Evolutionary conservation across 495 filamentous ascomycete species (phyloP), one percentile per base, ranked within the genome.

Genomic region (Penicillium arizonense): DNA sequence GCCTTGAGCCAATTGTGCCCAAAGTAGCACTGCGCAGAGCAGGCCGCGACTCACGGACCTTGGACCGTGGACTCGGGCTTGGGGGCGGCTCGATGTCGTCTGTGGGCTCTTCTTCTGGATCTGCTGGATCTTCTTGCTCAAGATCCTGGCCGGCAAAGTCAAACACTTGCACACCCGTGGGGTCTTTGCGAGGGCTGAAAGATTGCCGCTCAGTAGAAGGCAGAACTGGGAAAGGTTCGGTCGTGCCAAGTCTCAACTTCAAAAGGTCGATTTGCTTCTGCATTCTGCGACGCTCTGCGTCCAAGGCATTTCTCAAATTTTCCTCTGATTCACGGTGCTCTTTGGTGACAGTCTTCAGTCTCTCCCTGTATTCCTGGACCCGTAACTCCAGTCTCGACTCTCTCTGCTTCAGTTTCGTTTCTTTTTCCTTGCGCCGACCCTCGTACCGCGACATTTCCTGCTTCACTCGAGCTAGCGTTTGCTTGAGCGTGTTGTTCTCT

Each of bases 381-480:
- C 71, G 73, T 14, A 66, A 64, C 47, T 79, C 78, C 24, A 76
- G 52, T 50, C 73, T 80, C 18, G 67, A 59, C 41, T 78, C 75
- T 46, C 75, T 70, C 44, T 77, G 65, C 55, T 79, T 78, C 30
- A 78, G 61, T 34, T 70, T 75, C n/a, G 70, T 68, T 54, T 81
- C 77, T 45, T 74, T 74, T 39, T 80, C 78, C 48, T 79, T 76
- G 41, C 77, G 72, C 26, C 76, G 74, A 21, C 73, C 73, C 39
- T 81, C 77, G 43, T 79, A 78, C 47, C 71, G 72, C 23, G 68
- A 74, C 69, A 78, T 78, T 50, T 82, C 80, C 48, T 77, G 74
- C 57, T 82, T 84, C 20, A 77, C 72, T 13, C 72, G 71, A 7
- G 78, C 71, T 21, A 84, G 55, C 12, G 72, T 80, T 44, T 77